Evolutionary conservation across 805 yeast genomes (phyloP), one percentile per base, ranked within the genome.

Genomic region (Wickerhamiella galacta): DNA sequence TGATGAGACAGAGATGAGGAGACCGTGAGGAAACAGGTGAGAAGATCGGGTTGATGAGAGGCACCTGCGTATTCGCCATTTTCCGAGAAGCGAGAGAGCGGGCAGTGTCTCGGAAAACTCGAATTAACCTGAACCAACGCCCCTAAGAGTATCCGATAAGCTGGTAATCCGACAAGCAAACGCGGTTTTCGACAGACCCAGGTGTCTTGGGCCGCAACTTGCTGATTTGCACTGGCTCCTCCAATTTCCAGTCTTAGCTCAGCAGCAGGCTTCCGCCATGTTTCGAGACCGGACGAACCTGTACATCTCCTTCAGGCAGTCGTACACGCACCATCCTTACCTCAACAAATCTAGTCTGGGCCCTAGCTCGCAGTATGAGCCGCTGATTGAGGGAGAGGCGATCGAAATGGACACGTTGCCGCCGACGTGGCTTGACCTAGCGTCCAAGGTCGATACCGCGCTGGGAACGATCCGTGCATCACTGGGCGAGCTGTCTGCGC

Each of bases 281-380:
- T 80, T 78, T 49, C 66, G 96, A 52, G 96, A 90, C 57, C 65
- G 95, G 52, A 90, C 98, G n/a, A 87, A 85, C 49, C 64, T 87
- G 42, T 87, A 66, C 54, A 60, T 83, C 16, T 82, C 95, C 29
- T 87, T 79, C 51, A 70, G 98, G 41, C 71, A 90, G 38, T 83
- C 96, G 8, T 76, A 75, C 36, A 92, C 93, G 0, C 83, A 83
- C 43, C 70, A 66, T 39, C 57, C 59, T 16, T 35, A 39, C 34
- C 24, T 26, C 28, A n/a, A 30, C 25, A 12, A 36, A 33, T 28
- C 9, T 32, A 29, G 25, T 39, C 38, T 34, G 39, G 36, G 38
- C 39, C 34, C 45, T 35, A 48, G 57, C 16, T 63, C 65, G 37
- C 76, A 72, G 41, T 78, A 71, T 46, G 72, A 65, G 47, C 75